A percentile compares a stretch with the other conserved stretches of the same genome.
Conservation (phyloP, 371 early-diverging fungal genomes). For the Mortierella sp. region DNA sequence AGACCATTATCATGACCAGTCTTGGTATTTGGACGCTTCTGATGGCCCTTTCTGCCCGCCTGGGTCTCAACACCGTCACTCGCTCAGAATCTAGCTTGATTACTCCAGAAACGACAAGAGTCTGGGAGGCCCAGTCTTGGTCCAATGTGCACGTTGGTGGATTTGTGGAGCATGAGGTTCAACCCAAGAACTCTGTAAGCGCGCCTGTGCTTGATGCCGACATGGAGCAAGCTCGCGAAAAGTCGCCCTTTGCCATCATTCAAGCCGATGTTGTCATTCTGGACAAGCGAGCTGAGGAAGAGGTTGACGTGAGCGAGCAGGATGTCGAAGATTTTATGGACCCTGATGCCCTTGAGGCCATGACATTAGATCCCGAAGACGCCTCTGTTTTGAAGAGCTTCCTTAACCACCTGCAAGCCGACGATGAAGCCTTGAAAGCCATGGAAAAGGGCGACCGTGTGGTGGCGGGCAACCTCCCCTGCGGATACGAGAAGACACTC, state of each 20-base stretch:
- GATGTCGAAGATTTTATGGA: conserved; percentile 19
- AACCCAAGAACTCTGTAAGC: background rate
- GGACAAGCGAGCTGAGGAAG: background rate
- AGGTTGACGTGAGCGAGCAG: background rate
- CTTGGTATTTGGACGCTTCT: conserved; percentile 36
- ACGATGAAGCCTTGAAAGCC: conserved; percentile 9
- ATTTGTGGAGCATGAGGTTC: background rate
- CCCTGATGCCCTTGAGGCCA: conserved; percentile 21
- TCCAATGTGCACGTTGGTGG: conserved; percentile 1
- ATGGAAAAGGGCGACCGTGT: background rate
- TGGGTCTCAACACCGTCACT: conserved; percentile 28
- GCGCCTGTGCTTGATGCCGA: background rate
- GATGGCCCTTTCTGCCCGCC: conserved; percentile 29
- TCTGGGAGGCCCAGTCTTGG: too few relatives aligned
- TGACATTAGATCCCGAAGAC: conserved; percentile 40
- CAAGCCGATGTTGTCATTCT: conserved; percentile 14
- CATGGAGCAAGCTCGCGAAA: background rate
- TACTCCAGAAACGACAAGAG: background rate
- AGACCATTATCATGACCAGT: conserved; percentile 28
- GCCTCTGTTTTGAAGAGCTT: conserved; percentile 27
- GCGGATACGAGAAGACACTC: conserved; percentile 1
- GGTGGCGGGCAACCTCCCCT: conserved; percentile 18
- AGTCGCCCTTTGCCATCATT: conserved; percentile 16
- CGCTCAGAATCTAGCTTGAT: background rate
- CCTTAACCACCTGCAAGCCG: conserved; percentile 24